A percentile compares a stretch with the other conserved stretches of the same genome.
Evolutionary conservation across 2,329 filamentous ascomycete genomes (phyloP).

Genomic region (Kalmusia sp.): DNA sequence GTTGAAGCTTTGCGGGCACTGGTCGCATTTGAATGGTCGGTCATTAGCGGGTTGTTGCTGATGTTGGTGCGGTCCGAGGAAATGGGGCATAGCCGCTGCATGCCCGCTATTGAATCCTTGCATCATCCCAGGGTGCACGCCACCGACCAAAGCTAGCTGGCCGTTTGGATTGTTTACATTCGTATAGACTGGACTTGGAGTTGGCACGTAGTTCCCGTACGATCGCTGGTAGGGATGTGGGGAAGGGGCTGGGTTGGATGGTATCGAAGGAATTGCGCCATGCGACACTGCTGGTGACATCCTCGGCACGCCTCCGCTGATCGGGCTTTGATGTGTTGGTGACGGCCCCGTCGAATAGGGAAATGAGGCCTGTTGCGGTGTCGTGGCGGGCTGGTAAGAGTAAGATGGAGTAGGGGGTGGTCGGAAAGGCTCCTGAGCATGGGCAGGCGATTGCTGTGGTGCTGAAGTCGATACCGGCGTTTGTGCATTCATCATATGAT

Average conservation of each 20-base stretch:
- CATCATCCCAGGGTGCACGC: conserved; percentile 63
- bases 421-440: conserved; percentile 66
- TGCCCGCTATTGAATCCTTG: conserved; percentile 67
- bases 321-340: conserved; percentile 57
- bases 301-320: conserved; percentile 55
- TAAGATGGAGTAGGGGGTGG: conserved; percentile 68
- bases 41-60: conserved; percentile 69
- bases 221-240: conserved; percentile 57
- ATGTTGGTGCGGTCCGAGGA: conserved; percentile 60
- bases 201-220: conserved; percentile 56
- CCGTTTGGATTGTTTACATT: conserved; percentile 78
- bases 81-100: conserved; percentile 69
- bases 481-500: conserved; percentile 57
- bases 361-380: conserved; percentile 57
- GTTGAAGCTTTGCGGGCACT: conserved; percentile 93
- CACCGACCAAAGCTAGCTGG: conserved; percentile 74
- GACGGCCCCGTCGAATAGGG: conserved; percentile 58
- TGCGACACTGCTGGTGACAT: conserved; percentile 61
- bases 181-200: conserved; percentile 72
- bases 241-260: conserved; percentile 57
- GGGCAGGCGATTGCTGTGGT: conserved; percentile 58
- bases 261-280: conserved; percentile 52
- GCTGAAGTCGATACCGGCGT: conserved; percentile 47
- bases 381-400: conserved; percentile 60
- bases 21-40: conserved; percentile 91